Evolutionary conservation across 768 basidiomycete genomes (phyloP).

Genomic region (Termitomyces sp.): DNA sequence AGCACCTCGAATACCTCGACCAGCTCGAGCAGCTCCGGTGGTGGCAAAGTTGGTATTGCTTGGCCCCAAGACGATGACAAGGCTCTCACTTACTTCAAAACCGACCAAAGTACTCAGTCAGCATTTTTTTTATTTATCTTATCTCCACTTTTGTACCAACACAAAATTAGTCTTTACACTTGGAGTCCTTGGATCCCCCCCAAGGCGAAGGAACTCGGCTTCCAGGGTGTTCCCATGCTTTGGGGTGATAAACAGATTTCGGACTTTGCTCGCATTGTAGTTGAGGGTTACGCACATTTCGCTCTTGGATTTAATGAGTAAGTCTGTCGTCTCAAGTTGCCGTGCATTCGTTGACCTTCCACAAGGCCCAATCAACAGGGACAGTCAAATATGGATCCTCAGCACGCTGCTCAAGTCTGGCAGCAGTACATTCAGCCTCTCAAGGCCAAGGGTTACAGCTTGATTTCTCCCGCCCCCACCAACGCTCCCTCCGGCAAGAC

Average conservation of each 20-base stretch:
- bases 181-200: conserved; percentile 56
- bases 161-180: conserved; percentile 42
- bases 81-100: conserved; percentile 47
- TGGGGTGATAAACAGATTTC: conserved; percentile 55
- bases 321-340: conserved; percentile 13
- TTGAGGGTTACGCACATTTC: conserved; percentile 42
- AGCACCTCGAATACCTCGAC: background rate
- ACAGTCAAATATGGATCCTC: conserved; percentile 58
- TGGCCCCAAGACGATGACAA: conserved; percentile 57
- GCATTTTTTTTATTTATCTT: conserved; percentile 5
- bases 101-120: conserved; percentile 36
- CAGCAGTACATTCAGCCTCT: conserved; percentile 55
- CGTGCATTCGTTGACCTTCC: background rate
- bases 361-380: conserved; percentile 59
- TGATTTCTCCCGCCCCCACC: conserved; percentile 66
- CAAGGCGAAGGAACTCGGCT: conserved; percentile 35
- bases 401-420: conserved; percentile 50
- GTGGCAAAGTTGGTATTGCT: conserved; percentile 54
- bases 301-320: conserved; percentile 76
- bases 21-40: conserved; percentile 12
- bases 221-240: conserved; percentile 58
- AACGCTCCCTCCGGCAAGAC: conserved; percentile 46
- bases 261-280: conserved; percentile 42
- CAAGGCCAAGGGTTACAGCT: conserved; percentile 43
- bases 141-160: background rate